Conservation (phyloP, 257 asterid species). For the Solanum ossicruentum region DNA sequence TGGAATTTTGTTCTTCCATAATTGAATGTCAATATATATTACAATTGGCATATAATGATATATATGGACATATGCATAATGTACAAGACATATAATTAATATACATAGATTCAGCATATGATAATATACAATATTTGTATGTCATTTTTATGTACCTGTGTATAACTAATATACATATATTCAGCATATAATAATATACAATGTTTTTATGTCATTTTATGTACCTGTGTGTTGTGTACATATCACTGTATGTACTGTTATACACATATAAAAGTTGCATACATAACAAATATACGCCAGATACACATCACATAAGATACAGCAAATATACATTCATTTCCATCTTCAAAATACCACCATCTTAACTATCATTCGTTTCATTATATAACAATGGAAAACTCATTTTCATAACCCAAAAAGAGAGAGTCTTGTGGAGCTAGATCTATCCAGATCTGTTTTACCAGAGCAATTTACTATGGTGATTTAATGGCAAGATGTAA, state of each 20-base stretch:
- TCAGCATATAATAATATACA: too few relatives aligned
- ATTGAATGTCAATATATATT: too few relatives aligned
- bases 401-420: not conserved
- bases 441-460: not conserved
- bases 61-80: too few relatives aligned
- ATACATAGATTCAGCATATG: too few relatives aligned
- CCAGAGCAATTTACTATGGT: not conserved
- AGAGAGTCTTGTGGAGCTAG: too few relatives aligned
- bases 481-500: not conserved
- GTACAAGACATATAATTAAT: too few relatives aligned
- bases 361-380: not conserved
- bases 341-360: not conserved
- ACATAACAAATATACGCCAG: not conserved
- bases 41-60: too few relatives aligned
- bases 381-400: not conserved
- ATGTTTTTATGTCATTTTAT: not conserved
- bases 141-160: too few relatives aligned
- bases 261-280: not conserved
- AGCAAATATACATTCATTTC: not conserved
- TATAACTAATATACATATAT: too few relatives aligned
- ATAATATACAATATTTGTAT: too few relatives aligned
- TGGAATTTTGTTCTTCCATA: too few relatives aligned
- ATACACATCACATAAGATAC: not conserved
- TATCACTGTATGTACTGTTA: not conserved
- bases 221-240: not conserved